Conservation (phyloP, 2,329 filamentous ascomycete genomes). For the Purpureocillium takamizusanense region DNA sequence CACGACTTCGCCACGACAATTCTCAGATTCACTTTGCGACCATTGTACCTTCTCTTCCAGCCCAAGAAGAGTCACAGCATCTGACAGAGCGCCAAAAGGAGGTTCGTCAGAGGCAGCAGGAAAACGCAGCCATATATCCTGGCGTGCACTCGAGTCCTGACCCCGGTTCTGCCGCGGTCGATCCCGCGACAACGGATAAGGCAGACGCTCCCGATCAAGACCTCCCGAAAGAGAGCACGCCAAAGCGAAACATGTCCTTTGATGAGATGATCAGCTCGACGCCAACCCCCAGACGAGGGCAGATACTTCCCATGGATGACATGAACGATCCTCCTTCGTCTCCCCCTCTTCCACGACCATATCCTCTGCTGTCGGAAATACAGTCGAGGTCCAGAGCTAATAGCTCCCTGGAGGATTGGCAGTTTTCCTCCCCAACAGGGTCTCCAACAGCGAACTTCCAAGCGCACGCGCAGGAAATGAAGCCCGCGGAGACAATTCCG, state of each 20-base stretch:
- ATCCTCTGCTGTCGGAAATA: constrained; percentile 43
- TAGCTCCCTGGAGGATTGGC: constrained; percentile 32
- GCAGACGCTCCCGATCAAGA: constrained; percentile 7
- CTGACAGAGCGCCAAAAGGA: constrained; percentile 76
- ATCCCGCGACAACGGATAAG: constrained; percentile 7
- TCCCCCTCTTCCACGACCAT: constrained; percentile 44
- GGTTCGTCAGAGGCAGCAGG: constrained; percentile 62
- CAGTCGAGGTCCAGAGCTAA: constrained; percentile 33
- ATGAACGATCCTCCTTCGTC: constrained; percentile 49
- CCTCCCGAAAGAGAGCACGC: constrained; percentile 31
- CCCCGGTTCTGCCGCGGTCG: constrained; percentile 12
- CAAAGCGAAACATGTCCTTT: constrained; percentile 32
- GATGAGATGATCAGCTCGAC: constrained; percentile 50
- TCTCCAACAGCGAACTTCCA: constrained; percentile 34
- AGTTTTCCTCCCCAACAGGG: constrained; percentile 48
- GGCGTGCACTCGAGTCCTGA: constrained; percentile 49
- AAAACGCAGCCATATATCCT: constrained; percentile 58
- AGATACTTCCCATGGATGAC: constrained; percentile 38
- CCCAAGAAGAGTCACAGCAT: constrained; percentile 55
- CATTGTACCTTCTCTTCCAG: constrained; percentile 50
- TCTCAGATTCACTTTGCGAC: constrained; percentile 72
- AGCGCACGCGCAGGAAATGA: constrained; percentile 5
- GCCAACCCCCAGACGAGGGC: constrained; percentile 50
- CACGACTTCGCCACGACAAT: constrained; percentile 64
- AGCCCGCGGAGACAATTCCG: constrained; percentile 4